A percentile compares a stretch with the other conserved stretches of the same genome.
These are phyloP conservation scores for Nemania abortiva DNA, from an alignment of 2,329 filamentous ascomycete genomes.

Conservation along the genomic window DNA sequence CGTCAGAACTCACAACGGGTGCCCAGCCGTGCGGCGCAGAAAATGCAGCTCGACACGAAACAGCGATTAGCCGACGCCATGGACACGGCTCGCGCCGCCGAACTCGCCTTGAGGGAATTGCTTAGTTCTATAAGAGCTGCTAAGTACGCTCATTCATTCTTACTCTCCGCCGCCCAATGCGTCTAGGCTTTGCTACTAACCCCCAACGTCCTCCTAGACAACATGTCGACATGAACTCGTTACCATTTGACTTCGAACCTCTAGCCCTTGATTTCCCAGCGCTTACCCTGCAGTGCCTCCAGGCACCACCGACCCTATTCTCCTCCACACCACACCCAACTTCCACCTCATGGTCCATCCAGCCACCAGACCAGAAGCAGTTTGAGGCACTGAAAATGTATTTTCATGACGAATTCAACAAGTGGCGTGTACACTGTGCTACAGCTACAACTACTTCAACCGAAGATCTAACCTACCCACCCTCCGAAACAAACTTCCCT, in stretches of 20 bases:
- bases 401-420: constrained; percentile 75
- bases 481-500: constrained; percentile 54
- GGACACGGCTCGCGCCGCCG: constrained; percentile 85
- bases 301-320: constrained; percentile 81
- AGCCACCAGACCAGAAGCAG: constrained; percentile 79
- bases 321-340: constrained; percentile 83
- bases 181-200: constrained; percentile 34
- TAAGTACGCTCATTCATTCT: constrained; percentile 63
- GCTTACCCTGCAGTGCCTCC: constrained; percentile 83
- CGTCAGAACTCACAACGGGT: constrained; percentile 54
- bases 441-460: constrained; percentile 62
- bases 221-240: constrained; percentile 66
- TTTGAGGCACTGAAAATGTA: constrained; percentile 76
- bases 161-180: constrained; percentile 17
- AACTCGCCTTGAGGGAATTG: constrained; percentile 86
- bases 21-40: constrained; percentile 65
- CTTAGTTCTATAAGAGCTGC: constrained; percentile 85
- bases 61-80: constrained; percentile 75
- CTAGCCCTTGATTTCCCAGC: constrained; percentile 87
- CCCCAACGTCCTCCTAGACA: constrained; percentile 56
- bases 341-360: constrained; percentile 82
- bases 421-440: constrained; percentile 69
- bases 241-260: constrained; percentile 84
- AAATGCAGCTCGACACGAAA: constrained; percentile 72
- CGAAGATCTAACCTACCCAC: constrained; percentile 66